Evolutionary conservation across 176 grass and related monocot genomes (phyloP).

Genomic region (Oropetium thomaeum): DNA sequence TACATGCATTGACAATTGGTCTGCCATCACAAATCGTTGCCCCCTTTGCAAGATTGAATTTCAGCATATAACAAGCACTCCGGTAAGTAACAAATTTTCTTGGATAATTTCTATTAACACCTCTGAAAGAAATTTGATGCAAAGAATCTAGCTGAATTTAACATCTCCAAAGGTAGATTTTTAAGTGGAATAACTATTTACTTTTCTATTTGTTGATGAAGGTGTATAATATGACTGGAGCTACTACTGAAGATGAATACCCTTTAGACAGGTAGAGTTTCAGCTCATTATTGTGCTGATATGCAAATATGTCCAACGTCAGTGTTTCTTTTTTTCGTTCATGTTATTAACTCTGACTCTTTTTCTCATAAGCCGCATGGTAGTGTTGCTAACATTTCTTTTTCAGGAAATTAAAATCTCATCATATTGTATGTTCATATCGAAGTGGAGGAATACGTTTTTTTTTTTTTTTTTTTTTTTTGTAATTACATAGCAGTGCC

Average conservation of each 20-base stretch:
- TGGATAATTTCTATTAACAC: not conserved
- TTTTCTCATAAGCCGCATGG: slow-evolving; percentile 16
- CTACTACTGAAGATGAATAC: slow-evolving; percentile 52
- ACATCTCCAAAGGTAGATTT: slow-evolving; percentile 16
- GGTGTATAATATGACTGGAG: slow-evolving; percentile 66
- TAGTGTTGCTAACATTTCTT: slow-evolving; percentile 20
- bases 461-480: slow-evolving; percentile 12
- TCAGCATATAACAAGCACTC: slow-evolving; percentile 65
- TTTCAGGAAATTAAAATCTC: slow-evolving; percentile 26
- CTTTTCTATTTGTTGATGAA: slow-evolving; percentile 41
- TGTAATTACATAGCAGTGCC: not conserved
- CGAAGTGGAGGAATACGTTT: not conserved
- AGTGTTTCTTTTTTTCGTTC: not conserved
- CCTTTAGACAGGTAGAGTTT: slow-evolving; percentile 64
- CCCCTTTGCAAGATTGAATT: slow-evolving; percentile 90
- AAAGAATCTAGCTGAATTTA: slow-evolving; percentile 10
- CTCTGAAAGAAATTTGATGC: slow-evolving; percentile 18
- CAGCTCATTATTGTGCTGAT: not conserved
- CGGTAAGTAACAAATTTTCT: slow-evolving; percentile 53
- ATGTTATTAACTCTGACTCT: slow-evolving; percentile 10
- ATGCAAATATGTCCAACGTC: slow-evolving; percentile 12
- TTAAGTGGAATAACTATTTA: slow-evolving; percentile 17
- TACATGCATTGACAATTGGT: slow-evolving; percentile 94
- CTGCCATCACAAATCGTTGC: slow-evolving; percentile 84
- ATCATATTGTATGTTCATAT: not conserved